Conservation (phyloP, 208 protist genomes). For the Leptomonas pyrrhocoris region DNA sequence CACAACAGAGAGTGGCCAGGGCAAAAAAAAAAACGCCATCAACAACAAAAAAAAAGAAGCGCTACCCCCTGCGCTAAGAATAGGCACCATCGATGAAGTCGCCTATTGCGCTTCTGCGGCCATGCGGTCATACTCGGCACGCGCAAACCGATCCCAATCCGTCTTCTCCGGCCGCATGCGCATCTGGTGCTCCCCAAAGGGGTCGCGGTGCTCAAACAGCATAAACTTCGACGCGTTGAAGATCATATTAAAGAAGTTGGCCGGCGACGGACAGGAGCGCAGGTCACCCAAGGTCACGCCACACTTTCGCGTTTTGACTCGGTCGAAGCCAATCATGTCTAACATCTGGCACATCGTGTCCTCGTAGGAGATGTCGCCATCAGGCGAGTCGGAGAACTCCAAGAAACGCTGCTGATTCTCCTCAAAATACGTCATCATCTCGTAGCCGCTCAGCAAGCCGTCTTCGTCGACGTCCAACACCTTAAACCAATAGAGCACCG, state of each 20-base stretch:
- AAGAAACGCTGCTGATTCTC: slow-evolving; percentile 93
- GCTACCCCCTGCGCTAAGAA: neutral
- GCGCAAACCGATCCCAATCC: slow-evolving; percentile 95
- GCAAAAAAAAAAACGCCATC: neutral
- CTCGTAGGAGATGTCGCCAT: slow-evolving; percentile 63
- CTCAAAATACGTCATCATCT: slow-evolving; percentile 93
- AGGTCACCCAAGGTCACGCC: slow-evolving; percentile 92
- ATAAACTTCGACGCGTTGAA: slow-evolving; percentile 96
- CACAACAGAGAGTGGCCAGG: neutral
- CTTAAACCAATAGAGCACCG: slow-evolving; percentile 96
- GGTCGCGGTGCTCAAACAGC: slow-evolving; percentile 92
- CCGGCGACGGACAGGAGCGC: slow-evolving; percentile 80
- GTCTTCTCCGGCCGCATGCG: slow-evolving; percentile 71
- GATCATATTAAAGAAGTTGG: slow-evolving; percentile 95
- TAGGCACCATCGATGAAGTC: neutral
- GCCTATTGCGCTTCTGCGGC: slow-evolving; percentile 78
- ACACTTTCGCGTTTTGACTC: slow-evolving; percentile 38
- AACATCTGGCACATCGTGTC: slow-evolving; percentile 96
- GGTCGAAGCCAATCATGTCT: slow-evolving; percentile 90
- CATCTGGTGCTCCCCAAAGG: slow-evolving; percentile 82
- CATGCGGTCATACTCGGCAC: slow-evolving; percentile 92
- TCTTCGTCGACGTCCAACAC: slow-evolving; percentile 94
- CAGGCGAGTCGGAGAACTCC: slow-evolving; percentile 62
- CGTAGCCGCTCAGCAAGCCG: slow-evolving; percentile 93
- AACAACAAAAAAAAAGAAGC: slow-evolving; percentile 16